phyloP scores from a whole-genome alignment of 768 basidiomycete species.

The Ramaria sp. region DNA sequence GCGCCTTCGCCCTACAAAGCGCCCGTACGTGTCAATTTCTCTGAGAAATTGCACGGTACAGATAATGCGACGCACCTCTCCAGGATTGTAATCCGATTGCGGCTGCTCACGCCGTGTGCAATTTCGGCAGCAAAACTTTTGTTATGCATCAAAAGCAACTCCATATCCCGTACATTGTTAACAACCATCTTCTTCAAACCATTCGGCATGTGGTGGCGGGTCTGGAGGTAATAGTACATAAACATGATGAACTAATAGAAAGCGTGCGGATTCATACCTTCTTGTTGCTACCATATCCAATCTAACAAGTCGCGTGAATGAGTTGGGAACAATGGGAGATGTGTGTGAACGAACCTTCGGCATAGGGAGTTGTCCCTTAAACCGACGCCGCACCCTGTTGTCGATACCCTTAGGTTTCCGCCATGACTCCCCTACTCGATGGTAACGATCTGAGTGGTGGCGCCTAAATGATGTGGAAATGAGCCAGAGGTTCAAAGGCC shows the following conservation, averaged over 20 bases:
- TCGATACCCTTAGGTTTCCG: conserved; percentile 99
- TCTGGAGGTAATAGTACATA: conserved; percentile 31
- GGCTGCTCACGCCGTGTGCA: conserved; percentile 91
- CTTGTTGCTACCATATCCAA: conserved; percentile 87
- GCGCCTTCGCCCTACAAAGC: conserved; percentile 57
- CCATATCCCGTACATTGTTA: conserved; percentile 86
- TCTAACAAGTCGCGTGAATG: conserved; percentile 27
- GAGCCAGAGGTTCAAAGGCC: conserved; percentile 19
- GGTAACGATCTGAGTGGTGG: conserved; percentile 98
- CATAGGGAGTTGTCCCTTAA: conserved; percentile 95
- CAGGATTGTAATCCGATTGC: conserved; percentile 85
- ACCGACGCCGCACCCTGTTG: conserved; percentile 90
- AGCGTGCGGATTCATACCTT: conserved; percentile 30
- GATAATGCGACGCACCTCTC: conserved; percentile 49
- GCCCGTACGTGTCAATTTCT: conserved; percentile 6
- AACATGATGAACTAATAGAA: not conserved
- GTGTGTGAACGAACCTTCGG: conserved; percentile 59
- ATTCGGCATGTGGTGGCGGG: conserved; percentile 90
- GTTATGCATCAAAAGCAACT: conserved; percentile 97
- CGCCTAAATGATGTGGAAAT: conserved; percentile 41
- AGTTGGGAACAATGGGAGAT: not conserved
- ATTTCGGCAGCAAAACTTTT: conserved; percentile 93
- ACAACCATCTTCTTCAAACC: conserved; percentile 95
- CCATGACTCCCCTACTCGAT: conserved; percentile 97
- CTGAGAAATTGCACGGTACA: not conserved